Evolutionary conservation across 23 red algal species (phyloP).

Genomic region (Pyropia haitanensis): DNA sequence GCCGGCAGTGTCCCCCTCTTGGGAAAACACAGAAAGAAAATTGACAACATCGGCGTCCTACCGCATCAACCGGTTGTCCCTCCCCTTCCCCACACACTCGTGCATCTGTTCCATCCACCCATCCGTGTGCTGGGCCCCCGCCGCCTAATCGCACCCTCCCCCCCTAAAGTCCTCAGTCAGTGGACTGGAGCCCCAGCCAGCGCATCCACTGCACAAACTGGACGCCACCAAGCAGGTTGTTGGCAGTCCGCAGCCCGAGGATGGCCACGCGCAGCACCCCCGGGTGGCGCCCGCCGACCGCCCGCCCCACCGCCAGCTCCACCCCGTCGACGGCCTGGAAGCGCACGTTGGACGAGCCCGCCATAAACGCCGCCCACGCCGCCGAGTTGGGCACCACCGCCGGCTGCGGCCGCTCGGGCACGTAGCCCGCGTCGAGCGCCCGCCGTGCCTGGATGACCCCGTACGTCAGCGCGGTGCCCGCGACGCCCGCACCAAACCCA

Average conservation of each 20-base stretch:
- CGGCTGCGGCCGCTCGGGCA: slow-evolving; percentile 56
- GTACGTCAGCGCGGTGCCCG: slow-evolving; percentile 88
- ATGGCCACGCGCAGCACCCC: slow-evolving; percentile 45
- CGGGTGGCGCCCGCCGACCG: slow-evolving; percentile 21
- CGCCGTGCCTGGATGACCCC: slow-evolving; percentile 69
- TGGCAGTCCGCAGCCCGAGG: slow-evolving; percentile 62
- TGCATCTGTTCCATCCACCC: too few species aligned
- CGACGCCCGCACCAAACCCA: slow-evolving; percentile 82
- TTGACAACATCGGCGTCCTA: too few species aligned
- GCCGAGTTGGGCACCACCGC: slow-evolving; percentile 72
- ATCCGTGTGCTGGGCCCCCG: too few species aligned
- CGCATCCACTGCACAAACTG: slow-evolving; percentile 98
- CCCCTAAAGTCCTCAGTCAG: not conserved
- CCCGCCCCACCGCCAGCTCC: slow-evolving; percentile 41
- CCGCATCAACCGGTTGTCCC: too few species aligned
- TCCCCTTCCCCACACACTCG: too few species aligned
- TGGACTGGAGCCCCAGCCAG: slow-evolving; percentile 73
- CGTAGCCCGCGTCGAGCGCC: slow-evolving; percentile 44
- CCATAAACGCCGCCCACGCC: slow-evolving; percentile 85
- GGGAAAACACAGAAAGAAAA: too few species aligned
- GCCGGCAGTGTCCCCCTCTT: too few species aligned
- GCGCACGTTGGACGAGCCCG: slow-evolving; percentile 62
- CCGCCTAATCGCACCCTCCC: too few species aligned
- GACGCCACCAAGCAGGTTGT: slow-evolving; percentile 94
- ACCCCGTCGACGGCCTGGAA: slow-evolving; percentile 81